Percentiles rank a stretch among this genome's conserved stretches.
Conservation (phyloP, 441 rosid species). For the Capsella rubella region DNA sequence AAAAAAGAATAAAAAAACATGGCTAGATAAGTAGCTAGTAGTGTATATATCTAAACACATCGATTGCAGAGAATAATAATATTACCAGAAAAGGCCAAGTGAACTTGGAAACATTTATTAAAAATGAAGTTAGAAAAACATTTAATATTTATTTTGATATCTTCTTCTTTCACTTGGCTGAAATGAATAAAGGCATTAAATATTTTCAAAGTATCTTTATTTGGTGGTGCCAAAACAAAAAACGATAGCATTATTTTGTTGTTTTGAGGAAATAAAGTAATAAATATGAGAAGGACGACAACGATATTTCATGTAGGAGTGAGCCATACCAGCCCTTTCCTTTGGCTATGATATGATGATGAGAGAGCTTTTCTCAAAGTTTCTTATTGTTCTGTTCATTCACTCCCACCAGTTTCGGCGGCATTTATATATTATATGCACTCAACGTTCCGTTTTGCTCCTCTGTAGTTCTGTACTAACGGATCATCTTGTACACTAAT, state of each 20-base stretch:
- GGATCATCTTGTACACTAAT: neutral
- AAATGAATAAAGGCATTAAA: conserved; percentile 24
- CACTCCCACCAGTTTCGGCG: conserved; percentile 40
- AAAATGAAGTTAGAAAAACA: too few relatives aligned
- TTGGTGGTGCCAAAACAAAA: conserved; percentile 37
- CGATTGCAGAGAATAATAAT: neutral
- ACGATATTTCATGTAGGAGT: conserved; percentile 40
- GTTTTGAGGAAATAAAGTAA: conserved; percentile 42
- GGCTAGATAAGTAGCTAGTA: neutral
- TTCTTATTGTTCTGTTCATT: conserved; percentile 18
- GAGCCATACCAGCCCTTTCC: conserved; percentile 31
- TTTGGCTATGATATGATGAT: neutral
- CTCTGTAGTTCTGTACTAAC: too few relatives aligned
- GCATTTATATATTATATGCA: conserved; percentile 21
- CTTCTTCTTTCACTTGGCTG: conserved; percentile 33
- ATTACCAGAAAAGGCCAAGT: conserved; percentile 38
- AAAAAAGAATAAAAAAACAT: neutral
- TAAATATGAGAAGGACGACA: conserved; percentile 43
- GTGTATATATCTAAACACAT: neutral
- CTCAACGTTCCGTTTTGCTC: neutral
- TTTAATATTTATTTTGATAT: neutral
- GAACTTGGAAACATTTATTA: neutral
- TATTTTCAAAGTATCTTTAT: conserved; percentile 39
- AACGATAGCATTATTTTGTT: conserved; percentile 34
- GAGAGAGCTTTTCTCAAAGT: conserved; percentile 25